Base-by-base conservation (phyloP, 2,329 filamentous ascomycete species). In the Ophiosphaerella korrae region DNA sequence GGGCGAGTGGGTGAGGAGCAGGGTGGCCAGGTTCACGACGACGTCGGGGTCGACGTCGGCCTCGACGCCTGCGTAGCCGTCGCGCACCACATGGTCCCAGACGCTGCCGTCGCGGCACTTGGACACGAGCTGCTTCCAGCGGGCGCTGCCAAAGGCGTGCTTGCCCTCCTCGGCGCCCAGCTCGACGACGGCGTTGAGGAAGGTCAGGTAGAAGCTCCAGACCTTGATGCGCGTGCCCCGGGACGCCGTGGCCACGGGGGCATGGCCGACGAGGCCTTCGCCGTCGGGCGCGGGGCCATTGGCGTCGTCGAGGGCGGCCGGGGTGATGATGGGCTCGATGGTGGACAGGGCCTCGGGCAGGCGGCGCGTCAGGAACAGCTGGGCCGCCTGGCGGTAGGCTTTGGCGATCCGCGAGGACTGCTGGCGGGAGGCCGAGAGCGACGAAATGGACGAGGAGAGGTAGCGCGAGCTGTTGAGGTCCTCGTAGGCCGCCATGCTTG, bases 201-300 rank as follows among this genome's bases (percentile, higher is more conserved):
- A 88, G 14, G 92, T 96, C 59, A 97, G 83, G 72, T 97, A 99
- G 66, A 99, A 82, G 74, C 92, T 96, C 94, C 94, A 99, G 57
- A 97, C 88, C 75, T 97, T 99, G 73, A 96, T 88, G 59, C 92
- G 82, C 50, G 90, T 94, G 29, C 87, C 89, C 60, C 88, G 85
- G 36, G 89, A 92, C 45, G 91, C 91, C 57, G 82, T 84, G 46
- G 90, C 88, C 45, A 97, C 86, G 4, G 92, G 90, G 24, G 91
- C 88, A 24, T 84, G 62, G 53, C 62, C 60, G 12, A 58, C 54
- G 8, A 64, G 54, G 40, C 67, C 63, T 34, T 55, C 60, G 42
- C 62, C 56, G 52, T 62, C 31, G 9, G 58, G 61, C n/a, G n/a
- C n/a, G 38, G 58, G 58, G 52, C 5, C 32, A 26, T 35, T 48